Percentiles rank a stretch among this genome's conserved stretches.
Conservation (phyloP, 345 rosid species). For the Ailanthus altissimus region DNA sequence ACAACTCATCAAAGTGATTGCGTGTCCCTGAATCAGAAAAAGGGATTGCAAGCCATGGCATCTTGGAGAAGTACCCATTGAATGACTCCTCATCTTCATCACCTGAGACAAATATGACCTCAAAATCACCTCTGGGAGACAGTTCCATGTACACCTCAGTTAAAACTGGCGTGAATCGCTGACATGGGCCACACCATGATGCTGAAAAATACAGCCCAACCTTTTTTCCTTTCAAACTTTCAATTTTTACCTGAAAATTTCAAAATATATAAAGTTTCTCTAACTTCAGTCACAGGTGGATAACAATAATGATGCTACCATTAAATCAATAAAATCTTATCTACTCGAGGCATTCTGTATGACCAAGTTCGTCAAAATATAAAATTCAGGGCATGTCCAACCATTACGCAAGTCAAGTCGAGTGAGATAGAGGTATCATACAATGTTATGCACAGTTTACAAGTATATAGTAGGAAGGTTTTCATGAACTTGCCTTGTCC, state of each 20-base stretch:
- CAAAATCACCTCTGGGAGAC: constrained; percentile 50
- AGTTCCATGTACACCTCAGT: constrained; percentile 57
- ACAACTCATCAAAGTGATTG: constrained; percentile 44
- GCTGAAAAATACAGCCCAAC: constrained; percentile 84
- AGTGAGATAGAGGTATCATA: not conserved
- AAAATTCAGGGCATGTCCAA: not conserved
- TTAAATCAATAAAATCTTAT: not conserved
- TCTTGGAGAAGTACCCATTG: constrained; percentile 57
- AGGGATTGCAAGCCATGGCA: constrained; percentile 92
- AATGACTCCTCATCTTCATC: constrained; percentile 64
- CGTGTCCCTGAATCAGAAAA: constrained; percentile 62
- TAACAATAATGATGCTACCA: not conserved
- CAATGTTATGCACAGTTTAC: not conserved
- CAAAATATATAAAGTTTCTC: not conserved
- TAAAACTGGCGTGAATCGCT: constrained; percentile 58
- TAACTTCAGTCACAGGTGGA: not conserved
- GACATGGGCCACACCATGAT: constrained; percentile 84
- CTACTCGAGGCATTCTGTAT: not conserved
- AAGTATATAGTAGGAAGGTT: not conserved
- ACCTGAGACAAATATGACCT: constrained; percentile 58
- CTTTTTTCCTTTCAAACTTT: constrained; percentile 71
- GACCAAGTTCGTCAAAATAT: not conserved
- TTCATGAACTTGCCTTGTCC: not conserved
- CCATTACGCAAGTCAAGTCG: not conserved
- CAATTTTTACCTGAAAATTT: constrained; percentile 56